These are phyloP conservation scores for Biancaea sappan DNA, from an alignment of 306 rosid genomes.

Conservation along the genomic window DNA sequence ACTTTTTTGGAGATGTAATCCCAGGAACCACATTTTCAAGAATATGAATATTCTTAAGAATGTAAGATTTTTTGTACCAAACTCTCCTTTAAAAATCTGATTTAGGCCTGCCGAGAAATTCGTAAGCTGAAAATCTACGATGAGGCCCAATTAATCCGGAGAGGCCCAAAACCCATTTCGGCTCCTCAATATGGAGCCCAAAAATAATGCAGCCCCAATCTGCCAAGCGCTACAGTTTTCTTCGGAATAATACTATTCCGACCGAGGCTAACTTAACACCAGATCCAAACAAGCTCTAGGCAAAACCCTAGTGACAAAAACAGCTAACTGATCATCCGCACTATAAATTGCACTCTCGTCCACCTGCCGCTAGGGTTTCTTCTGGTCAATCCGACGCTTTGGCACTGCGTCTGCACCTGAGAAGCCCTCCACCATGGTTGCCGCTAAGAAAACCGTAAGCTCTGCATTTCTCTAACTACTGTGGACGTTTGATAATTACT, in stretches of 20 bases:
- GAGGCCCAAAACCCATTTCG: neutral
- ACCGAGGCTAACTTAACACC: neutral
- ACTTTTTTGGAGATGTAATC: too few species aligned
- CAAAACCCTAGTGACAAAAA: neutral
- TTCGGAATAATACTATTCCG: neutral
- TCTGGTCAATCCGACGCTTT: neutral
- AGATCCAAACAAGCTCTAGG: neutral
- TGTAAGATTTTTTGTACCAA: too few species aligned
- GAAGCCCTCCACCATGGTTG: conserved; percentile 43
- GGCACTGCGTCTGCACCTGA: neutral
- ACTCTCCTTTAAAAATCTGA: too few species aligned
- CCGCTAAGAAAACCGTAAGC: conserved; percentile 65
- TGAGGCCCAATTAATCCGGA: neutral
- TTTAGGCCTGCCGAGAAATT: neutral
- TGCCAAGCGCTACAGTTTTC: neutral
- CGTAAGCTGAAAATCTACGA: neutral
- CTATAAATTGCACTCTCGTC: neutral
- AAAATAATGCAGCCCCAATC: neutral
- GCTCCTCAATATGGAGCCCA: neutral
- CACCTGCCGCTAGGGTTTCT: neutral
- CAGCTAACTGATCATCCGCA: neutral
- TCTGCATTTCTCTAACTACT: neutral
- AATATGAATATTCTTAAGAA: too few species aligned
- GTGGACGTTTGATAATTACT: neutral
- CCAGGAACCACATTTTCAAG: too few species aligned